phyloP scores from a whole-genome alignment of 1,284 basidiomycete species.

The Athelia psychrophila region DNA sequence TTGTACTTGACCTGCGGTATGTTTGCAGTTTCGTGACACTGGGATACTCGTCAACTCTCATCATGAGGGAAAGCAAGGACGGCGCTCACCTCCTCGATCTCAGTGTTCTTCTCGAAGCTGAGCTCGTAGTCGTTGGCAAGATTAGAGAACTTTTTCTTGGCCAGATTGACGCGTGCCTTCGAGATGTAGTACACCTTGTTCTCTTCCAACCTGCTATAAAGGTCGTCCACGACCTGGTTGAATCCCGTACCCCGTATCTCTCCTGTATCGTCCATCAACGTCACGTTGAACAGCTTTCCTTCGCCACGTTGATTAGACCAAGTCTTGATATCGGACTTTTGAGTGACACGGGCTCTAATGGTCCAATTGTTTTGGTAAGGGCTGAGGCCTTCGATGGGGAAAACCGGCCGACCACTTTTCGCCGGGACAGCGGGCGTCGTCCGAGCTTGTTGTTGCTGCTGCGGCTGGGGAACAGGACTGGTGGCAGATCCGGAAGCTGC shows the following conservation, averaged over 20 bases:
- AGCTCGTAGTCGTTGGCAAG: constrained; percentile 95
- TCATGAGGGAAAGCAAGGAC: neutral
- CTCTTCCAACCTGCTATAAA: constrained; percentile 86
- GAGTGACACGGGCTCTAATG: constrained; percentile 92
- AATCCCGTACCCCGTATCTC: constrained; percentile 94
- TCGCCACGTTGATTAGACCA: constrained; percentile 93
- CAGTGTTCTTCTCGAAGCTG: constrained; percentile 79
- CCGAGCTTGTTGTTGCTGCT: constrained; percentile 14
- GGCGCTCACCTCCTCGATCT: constrained; percentile 70
- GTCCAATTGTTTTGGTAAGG: constrained; percentile 99
- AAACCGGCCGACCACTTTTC: constrained; percentile 38
- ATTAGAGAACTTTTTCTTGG: constrained; percentile 97
- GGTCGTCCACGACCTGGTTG: constrained; percentile 83
- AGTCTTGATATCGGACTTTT: constrained; percentile 87
- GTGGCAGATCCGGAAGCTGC: constrained; percentile 21
- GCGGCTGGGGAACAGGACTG: constrained; percentile 15
- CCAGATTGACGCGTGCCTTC: constrained; percentile 89
- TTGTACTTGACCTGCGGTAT: constrained; percentile 83
- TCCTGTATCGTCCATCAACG: constrained; percentile 92
- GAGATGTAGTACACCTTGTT: constrained; percentile 93
- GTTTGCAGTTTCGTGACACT: constrained; percentile 77
- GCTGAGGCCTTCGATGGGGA: constrained; percentile 92
- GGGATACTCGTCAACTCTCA: neutral
- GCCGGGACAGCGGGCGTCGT: constrained; percentile 21
- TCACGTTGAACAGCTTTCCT: constrained; percentile 94